Percentiles rank a stretch among this genome's conserved stretches.
Conservation (phyloP, 2,329 filamentous ascomycete genomes). For the Plenodomus lindquistii region DNA sequence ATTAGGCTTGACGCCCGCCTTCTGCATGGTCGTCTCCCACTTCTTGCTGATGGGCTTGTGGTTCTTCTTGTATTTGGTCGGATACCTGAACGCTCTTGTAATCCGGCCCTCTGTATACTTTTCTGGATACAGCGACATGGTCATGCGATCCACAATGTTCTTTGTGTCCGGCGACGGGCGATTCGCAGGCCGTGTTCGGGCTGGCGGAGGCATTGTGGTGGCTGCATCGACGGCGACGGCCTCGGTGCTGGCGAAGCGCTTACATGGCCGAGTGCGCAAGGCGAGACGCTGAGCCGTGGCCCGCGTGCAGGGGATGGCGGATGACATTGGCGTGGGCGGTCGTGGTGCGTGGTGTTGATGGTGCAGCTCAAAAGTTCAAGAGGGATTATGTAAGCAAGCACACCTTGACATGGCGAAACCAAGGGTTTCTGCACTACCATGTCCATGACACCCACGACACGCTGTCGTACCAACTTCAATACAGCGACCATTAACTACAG, state of each 20-base stretch:
- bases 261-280: constrained; percentile 18
- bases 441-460: background rate
- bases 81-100: background rate
- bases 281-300: constrained; percentile 48
- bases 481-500: background rate
- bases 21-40: constrained; percentile 15
- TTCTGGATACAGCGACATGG: constrained; percentile 2
- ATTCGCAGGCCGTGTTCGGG: constrained; percentile 2
- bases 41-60: constrained; percentile 13
- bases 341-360: constrained; percentile 6
- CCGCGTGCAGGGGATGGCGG: constrained; percentile 61
- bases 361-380: constrained; percentile 25
- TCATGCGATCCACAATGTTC: background rate
- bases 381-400: constrained; percentile 29
- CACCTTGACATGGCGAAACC: background rate
- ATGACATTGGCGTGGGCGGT: constrained; percentile 56
- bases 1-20: constrained; percentile 12
- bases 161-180: too few relatives aligned
- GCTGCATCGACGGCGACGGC: constrained; percentile 11
- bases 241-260: constrained; percentile 27
- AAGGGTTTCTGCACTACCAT: background rate
- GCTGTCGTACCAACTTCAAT: too few relatives aligned
- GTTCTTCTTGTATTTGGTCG: background rate
- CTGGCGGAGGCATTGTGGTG: background rate
- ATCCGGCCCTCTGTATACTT: background rate